Conservation (phyloP, 1,139 yeast genomes). For the Yamadazyma mexicana region DNA sequence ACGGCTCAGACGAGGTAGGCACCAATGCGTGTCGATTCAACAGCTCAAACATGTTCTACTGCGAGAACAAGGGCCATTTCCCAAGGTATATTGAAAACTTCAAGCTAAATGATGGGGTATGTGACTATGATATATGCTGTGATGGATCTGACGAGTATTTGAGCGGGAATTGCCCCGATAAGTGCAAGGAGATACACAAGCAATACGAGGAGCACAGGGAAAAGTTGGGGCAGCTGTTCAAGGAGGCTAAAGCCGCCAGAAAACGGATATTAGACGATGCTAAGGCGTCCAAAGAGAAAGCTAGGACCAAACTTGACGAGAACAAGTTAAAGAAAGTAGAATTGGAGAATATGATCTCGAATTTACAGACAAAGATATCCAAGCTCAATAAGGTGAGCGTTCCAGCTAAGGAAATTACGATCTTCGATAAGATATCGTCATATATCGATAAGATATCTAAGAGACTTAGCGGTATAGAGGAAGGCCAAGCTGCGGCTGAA, state of each 20-base stretch:
- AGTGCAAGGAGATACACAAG: slow-evolving; percentile 50
- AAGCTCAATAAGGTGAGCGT: slow-evolving; percentile 7
- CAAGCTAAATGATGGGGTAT: slow-evolving; percentile 83
- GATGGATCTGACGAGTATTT: slow-evolving; percentile 87
- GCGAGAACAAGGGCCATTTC: slow-evolving; percentile 72
- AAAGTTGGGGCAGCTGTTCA: slow-evolving; percentile 17
- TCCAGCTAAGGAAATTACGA: slow-evolving; percentile 14
- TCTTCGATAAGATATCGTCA: slow-evolving; percentile 20
- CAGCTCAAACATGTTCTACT: slow-evolving; percentile 57
- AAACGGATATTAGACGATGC: slow-evolving; percentile 27
- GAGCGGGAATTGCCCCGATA: slow-evolving; percentile 51
- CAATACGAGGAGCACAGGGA: slow-evolving; percentile 28
- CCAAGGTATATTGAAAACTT: slow-evolving; percentile 58
- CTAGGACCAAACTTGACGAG: slow-evolving; percentile 24
- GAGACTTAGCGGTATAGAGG: slow-evolving; percentile 6
- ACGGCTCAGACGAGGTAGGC: slow-evolving; percentile 97
- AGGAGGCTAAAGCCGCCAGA: slow-evolving; percentile 25
- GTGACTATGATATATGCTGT: slow-evolving; percentile 89
- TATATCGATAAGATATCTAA: slow-evolving; percentile 15
- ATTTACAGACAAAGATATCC: slow-evolving; percentile 20
- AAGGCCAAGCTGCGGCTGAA: neutral
- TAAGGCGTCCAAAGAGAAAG: slow-evolving; percentile 19
- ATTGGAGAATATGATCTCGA: slow-evolving; percentile 26
- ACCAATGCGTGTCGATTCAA: slow-evolving; percentile 72
- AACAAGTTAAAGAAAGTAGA: slow-evolving; percentile 9